These are phyloP conservation scores for Amphicarpaea edgeworthii DNA, from an alignment of 306 rosid genomes.

Conservation along the genomic window DNA sequence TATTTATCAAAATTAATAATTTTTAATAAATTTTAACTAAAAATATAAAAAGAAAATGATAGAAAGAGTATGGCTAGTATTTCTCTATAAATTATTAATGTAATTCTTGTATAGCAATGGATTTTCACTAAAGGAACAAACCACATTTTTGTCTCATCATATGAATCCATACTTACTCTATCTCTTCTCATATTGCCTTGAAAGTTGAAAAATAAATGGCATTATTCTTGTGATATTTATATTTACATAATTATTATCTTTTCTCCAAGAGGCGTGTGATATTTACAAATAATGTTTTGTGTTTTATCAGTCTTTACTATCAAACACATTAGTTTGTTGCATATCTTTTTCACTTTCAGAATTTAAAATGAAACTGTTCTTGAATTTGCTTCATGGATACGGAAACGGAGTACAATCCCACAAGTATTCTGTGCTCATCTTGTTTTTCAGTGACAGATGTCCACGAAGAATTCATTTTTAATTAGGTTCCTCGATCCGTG, in stretches of 20 bases:
- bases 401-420: not conserved
- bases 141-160: not conserved
- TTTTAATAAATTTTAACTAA: too few relatives aligned
- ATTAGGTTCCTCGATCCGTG: not conserved
- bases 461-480: not conserved
- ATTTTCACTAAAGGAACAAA: not conserved
- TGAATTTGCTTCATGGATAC: not conserved
- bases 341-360: not conserved
- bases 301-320: not conserved
- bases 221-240: not conserved
- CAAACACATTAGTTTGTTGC: not conserved
- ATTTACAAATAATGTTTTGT: not conserved
- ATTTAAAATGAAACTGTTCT: not conserved
- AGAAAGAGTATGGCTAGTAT: too few relatives aligned
- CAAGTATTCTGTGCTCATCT: not conserved
- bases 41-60: too few relatives aligned
- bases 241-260: not conserved
- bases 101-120: slow-evolving; percentile 15
- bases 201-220: not conserved
- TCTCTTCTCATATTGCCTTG: not conserved
- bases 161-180: not conserved
- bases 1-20: too few relatives aligned
- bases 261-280: not conserved
- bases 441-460: not conserved
- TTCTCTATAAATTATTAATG: too few relatives aligned